Conservation (phyloP, 441 rosid species). For the Gossypium laxum region DNA sequence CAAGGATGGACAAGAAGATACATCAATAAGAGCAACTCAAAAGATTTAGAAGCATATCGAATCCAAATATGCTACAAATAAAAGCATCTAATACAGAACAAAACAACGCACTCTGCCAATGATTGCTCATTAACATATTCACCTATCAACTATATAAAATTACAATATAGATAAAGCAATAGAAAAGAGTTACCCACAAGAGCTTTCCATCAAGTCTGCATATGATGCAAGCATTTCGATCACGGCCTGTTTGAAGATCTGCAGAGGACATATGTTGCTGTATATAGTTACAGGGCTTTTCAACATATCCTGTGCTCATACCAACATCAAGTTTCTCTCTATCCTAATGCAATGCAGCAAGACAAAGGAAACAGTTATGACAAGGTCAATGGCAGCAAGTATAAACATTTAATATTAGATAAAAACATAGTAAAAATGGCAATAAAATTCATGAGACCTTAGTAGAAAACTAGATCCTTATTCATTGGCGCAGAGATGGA, state of each 20-base stretch:
- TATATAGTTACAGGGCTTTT: constrained; percentile 2
- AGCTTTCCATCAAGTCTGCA: constrained; percentile 47
- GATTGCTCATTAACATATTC: not conserved
- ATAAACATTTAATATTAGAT: not conserved
- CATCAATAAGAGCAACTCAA: not conserved
- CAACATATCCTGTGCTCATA: constrained; percentile 1
- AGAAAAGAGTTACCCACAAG: constrained; percentile 36
- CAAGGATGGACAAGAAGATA: not conserved
- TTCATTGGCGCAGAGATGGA: not conserved
- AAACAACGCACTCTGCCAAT: not conserved
- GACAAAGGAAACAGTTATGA: constrained; percentile 12
- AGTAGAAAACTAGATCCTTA: not conserved
- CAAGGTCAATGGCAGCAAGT: not conserved
- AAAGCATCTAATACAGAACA: not conserved
- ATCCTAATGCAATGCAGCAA: constrained; percentile 40
- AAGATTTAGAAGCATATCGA: not conserved
- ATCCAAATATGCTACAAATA: not conserved
- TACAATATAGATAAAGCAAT: constrained; percentile 4
- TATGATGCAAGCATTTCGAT: constrained; percentile 26
- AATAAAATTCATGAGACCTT: not conserved
- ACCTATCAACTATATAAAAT: constrained; percentile 1
- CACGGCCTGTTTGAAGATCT: constrained; percentile 14
- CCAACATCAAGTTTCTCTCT: constrained; percentile 6
- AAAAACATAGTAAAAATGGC: not conserved
- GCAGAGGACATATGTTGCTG: not conserved